Conservation (phyloP, 1,284 basidiomycete species). For the Grifola frondosa region DNA sequence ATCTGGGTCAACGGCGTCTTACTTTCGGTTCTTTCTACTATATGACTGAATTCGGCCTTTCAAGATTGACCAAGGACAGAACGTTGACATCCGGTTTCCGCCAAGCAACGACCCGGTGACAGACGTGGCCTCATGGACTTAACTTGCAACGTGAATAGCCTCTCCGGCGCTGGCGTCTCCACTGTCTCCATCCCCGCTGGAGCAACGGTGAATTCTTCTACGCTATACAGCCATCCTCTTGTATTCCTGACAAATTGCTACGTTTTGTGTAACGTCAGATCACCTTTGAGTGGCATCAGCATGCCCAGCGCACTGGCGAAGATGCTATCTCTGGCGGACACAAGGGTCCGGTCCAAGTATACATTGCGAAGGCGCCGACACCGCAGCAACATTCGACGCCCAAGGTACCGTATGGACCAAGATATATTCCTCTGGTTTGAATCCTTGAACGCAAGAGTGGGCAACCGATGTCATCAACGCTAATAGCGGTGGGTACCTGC, state of each 20-base stretch:
- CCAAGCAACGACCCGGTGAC: constrained; percentile 54
- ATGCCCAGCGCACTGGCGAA: constrained; percentile 51
- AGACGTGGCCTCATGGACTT: constrained; percentile 50
- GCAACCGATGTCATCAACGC: constrained; percentile 49
- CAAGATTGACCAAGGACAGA: constrained; percentile 44
- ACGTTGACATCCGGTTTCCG: constrained; percentile 45
- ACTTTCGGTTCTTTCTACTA: neutral
- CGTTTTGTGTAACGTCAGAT: constrained; percentile 14
- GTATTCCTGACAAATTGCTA: neutral
- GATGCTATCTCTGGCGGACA: constrained; percentile 52
- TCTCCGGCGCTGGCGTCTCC: constrained; percentile 38
- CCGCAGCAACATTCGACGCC: constrained; percentile 44
- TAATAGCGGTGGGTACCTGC: constrained; percentile 34
- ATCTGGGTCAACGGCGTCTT: constrained; percentile 43
- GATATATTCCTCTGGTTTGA: constrained; percentile 49
- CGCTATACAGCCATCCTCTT: neutral
- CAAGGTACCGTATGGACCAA: constrained; percentile 54
- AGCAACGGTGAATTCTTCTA: constrained; percentile 34
- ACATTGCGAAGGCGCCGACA: constrained; percentile 49
- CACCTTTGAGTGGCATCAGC: constrained; percentile 48
- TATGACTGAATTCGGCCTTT: neutral
- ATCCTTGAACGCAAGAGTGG: constrained; percentile 39
- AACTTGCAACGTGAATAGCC: constrained; percentile 50
- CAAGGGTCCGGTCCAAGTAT: constrained; percentile 51
- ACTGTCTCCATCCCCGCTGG: constrained; percentile 45